Conservation (phyloP, 2,329 filamentous ascomycete genomes). For the Nannizziopsis arthrosporioides region DNA sequence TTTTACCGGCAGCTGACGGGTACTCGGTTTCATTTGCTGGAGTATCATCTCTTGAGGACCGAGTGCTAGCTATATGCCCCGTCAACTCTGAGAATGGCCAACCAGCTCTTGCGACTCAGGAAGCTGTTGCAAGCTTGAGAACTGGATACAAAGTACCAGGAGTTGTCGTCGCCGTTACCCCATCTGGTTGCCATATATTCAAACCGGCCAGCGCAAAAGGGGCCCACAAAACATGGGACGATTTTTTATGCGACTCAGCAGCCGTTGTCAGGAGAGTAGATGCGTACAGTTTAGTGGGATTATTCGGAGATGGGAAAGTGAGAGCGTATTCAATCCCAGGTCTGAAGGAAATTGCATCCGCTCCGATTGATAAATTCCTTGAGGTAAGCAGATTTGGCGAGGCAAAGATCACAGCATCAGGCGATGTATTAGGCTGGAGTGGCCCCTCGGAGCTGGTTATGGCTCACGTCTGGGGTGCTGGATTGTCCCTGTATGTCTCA, state of each 20-base stretch:
- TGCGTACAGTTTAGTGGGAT: conserved; percentile 65
- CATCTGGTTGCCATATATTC: conserved; percentile 70
- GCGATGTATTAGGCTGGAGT: conserved; percentile 77
- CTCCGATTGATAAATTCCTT: conserved; percentile 52
- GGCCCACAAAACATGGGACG: conserved; percentile 82
- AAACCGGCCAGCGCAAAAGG: conserved; percentile 74
- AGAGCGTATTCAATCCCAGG: conserved; percentile 79
- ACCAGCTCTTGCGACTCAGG: conserved; percentile 62
- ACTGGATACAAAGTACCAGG: conserved; percentile 67
- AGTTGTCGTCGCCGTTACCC: conserved; percentile 64
- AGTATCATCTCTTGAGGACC: conserved; percentile 52
- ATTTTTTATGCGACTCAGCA: conserved; percentile 69
- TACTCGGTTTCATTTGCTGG: conserved; percentile 67
- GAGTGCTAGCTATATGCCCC: conserved; percentile 63
- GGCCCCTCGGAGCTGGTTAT: conserved; percentile 76
- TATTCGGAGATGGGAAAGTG: conserved; percentile 72
- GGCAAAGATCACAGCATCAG: conserved; percentile 60
- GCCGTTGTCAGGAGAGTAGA: conserved; percentile 62
- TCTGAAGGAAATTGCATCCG: conserved; percentile 67
- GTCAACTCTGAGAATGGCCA: conserved; percentile 68
- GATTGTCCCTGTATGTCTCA: conserved; percentile 49
- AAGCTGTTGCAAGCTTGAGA: conserved; percentile 62
- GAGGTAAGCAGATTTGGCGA: conserved; percentile 62
- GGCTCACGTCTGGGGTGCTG: conserved; percentile 73
- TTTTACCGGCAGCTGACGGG: conserved; percentile 61